Conservation (phyloP, 345 rosid species). For the Gossypium australe region DNA sequence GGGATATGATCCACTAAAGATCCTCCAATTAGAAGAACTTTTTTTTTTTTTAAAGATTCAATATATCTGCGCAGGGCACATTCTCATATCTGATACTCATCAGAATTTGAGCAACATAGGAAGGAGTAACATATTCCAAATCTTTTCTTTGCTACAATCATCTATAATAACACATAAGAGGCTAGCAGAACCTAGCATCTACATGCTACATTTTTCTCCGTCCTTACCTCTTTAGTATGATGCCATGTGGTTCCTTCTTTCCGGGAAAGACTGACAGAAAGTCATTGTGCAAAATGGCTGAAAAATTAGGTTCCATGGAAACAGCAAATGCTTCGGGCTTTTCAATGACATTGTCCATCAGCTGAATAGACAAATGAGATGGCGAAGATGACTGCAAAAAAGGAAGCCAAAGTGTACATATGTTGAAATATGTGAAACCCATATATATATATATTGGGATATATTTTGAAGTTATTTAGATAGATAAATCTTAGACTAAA, state of each 20-base stretch:
- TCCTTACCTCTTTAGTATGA: conserved; percentile 57
- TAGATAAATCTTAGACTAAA: no score
- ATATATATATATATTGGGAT: no score
- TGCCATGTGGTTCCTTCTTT: conserved; percentile 63
- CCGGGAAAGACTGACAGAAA: conserved; percentile 52
- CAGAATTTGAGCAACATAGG: not conserved
- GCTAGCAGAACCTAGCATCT: not conserved
- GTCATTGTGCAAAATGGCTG: conserved; percentile 69
- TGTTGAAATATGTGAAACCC: no score
- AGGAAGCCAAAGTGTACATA: not conserved
- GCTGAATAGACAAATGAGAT: conserved; percentile 57
- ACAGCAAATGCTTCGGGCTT: conserved; percentile 82
- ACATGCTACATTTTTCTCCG: conserved; percentile 18
- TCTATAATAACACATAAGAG: not conserved
- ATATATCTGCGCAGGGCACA: not conserved
- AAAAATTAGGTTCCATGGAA: conserved; percentile 76
- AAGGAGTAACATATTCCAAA: not conserved
- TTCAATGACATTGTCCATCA: conserved; percentile 75
- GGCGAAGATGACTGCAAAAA: conserved; percentile 58
- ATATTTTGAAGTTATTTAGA: no score
- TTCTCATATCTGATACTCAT: not conserved
- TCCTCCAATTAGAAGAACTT: not conserved
- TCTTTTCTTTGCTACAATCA: not conserved
- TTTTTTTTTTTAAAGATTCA: not conserved
- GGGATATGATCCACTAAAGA: not conserved